These are phyloP conservation scores for Eutrema salsugineum DNA, from an alignment of 441 rosid species.

Conservation along the genomic window DNA sequence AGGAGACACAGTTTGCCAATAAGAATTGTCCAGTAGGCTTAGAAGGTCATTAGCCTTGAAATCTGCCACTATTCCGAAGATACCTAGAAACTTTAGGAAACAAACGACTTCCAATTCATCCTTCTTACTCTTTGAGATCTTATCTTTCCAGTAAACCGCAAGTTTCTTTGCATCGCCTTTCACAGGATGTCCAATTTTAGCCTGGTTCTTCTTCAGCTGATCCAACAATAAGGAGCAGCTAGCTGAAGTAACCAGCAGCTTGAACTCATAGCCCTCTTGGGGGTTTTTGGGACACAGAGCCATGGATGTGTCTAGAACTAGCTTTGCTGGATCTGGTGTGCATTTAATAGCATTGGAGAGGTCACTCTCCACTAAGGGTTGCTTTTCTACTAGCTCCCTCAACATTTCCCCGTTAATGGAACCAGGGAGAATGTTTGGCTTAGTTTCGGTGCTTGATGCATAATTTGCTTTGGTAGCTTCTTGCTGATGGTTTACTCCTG, in stretches of 20 bases:
- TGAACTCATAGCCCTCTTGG: conserved; percentile 17
- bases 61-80: conserved; percentile 23
- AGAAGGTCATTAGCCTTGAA: conserved; percentile 27
- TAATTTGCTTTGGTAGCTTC: neutral
- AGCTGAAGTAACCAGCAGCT: conserved; percentile 20
- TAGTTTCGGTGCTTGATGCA: neutral
- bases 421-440: neutral
- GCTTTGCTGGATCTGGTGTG: conserved; percentile 25
- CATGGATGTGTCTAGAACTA: conserved; percentile 24
- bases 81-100: conserved; percentile 20
- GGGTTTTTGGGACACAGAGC: conserved; percentile 7
- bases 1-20: conserved; percentile 22
- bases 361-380: conserved; percentile 6
- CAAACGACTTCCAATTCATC: conserved; percentile 28
- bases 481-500: neutral
- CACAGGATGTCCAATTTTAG: conserved; percentile 8
- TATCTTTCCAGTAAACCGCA: conserved; percentile 22
- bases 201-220: conserved; percentile 15
- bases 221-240: conserved; percentile 15
- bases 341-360: conserved; percentile 11
- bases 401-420: neutral
- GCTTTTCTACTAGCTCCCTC: conserved; percentile 16
- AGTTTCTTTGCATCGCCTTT: conserved; percentile 23
- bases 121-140: conserved; percentile 12
- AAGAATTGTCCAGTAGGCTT: conserved; percentile 8